Base-by-base conservation (phyloP, 495 filamentous ascomycete species). In the Articulospora tetracladia region DNA sequence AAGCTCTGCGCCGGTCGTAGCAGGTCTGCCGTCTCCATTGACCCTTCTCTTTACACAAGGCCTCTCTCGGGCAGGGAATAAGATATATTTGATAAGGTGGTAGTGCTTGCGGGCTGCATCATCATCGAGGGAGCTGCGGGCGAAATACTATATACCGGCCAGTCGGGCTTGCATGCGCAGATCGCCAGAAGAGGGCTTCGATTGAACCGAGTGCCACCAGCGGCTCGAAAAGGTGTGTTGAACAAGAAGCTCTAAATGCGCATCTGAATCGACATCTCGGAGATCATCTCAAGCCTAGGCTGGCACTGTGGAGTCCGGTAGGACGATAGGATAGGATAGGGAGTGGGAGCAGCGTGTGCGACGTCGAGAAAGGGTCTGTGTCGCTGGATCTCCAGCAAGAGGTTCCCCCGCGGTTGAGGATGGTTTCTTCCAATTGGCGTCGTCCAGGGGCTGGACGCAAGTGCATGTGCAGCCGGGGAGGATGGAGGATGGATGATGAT, bases 11-110 rank as follows among this genome's bases (percentile, higher is more conserved):
- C 77, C 58, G 78, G 78, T 51, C 76, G 78, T 60, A 81, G 77
- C 54, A 80, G 67, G 64, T 73, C 72, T 55, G 72, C 74, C 51
- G 75, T 73, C 63, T 83, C 78, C 80, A 83, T 83, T 30, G 58
- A 51, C 25, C 39, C 39, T n/a, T n/a, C n/a, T n/a, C 15, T 44
- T 25, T 54, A 60, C 30, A 25, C 17, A 17, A 19, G 3, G 22
- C 50, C 26, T 55, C 57, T 49, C 6, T 27, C 15, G 7, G 51
- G 47, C 26, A 24, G 24, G 17, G 25, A 49, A 46, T 28, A 32
- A 30, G n/a, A 19, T 50, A 20, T 24, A 26, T 22, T n/a, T 55
- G 36, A 28, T 64, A 54, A 44, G 20, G 47, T 17, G 10, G 20
- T 60, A 27, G 39, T 50, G 23, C 32, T 67, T 25, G 54, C 52